Evolutionary conservation across 257 asterid genomes (phyloP).

Genomic region (Nyctanthes arbortristis): DNA sequence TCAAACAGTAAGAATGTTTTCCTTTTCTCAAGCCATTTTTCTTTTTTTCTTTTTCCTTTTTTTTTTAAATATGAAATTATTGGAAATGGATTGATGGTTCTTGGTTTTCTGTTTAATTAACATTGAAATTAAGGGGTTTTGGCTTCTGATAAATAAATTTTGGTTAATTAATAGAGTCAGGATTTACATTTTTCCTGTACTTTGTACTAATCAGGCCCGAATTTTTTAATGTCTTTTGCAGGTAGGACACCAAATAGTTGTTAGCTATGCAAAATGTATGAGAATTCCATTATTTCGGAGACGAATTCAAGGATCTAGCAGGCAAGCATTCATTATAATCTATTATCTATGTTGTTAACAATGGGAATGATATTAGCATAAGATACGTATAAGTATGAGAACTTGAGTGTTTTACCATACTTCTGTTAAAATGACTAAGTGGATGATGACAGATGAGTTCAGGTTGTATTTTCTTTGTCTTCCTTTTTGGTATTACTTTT

Average conservation of each 20-base stretch:
- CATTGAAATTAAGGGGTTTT: background rate
- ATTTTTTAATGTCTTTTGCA: conserved; percentile 30
- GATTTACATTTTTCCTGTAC: conserved; percentile 1
- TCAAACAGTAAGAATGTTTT: conserved; percentile 69
- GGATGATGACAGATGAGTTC: background rate
- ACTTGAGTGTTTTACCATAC: background rate
- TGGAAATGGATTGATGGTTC: conserved; percentile 1
- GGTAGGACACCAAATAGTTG: conserved; percentile 96
- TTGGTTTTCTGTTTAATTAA: background rate
- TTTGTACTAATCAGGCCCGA: conserved; percentile 1
- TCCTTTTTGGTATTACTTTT: conserved; percentile 1
- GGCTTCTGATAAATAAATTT: conserved; percentile 6
- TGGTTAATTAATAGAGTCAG: background rate
- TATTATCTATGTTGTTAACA: background rate
- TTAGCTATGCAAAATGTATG: conserved; percentile 86
- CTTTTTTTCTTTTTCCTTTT: background rate
- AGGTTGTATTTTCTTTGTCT: too few relatives aligned
- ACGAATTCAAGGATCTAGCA: conserved; percentile 88
- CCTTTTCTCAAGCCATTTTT: background rate
- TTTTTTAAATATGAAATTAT: background rate
- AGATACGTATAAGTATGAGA: background rate
- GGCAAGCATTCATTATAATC: conserved; percentile 46
- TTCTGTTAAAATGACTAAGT: background rate
- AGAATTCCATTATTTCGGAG: conserved; percentile 92
- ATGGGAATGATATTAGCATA: background rate